Conservation (phyloP, 805 yeast genomes). For the Ogataea polymorpha region DNA sequence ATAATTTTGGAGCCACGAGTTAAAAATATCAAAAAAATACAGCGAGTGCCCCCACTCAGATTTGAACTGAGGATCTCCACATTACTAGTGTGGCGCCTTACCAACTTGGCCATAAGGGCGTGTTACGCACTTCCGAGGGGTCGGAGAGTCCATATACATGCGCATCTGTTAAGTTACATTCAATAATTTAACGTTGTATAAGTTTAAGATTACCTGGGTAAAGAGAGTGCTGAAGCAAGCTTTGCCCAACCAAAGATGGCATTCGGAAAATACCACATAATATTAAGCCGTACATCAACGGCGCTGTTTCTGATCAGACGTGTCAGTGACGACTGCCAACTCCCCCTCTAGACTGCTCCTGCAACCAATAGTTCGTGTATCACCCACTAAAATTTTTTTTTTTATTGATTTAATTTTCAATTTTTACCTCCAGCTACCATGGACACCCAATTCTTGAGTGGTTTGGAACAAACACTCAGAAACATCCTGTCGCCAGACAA, state of each 20-base stretch:
- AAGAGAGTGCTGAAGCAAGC: too few species aligned
- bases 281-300: too few species aligned
- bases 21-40: slow-evolving; percentile 6
- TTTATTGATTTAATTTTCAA: slow-evolving; percentile 1
- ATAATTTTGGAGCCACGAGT: background rate
- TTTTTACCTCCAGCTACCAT: slow-evolving; percentile 31
- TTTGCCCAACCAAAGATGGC: too few species aligned
- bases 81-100: slow-evolving; percentile 37
- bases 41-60: slow-evolving; percentile 32
- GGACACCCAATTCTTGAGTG: slow-evolving; percentile 69
- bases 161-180: too few species aligned
- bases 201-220: too few species aligned
- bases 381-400: slow-evolving; percentile 10
- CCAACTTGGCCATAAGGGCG: slow-evolving; percentile 36
- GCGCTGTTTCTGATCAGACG: too few species aligned
- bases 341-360: background rate
- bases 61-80: slow-evolving; percentile 36
- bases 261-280: too few species aligned
- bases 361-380: slow-evolving; percentile 3
- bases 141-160: background rate
- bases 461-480: slow-evolving; percentile 74
- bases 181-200: too few species aligned
- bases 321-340: too few species aligned
- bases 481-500: slow-evolving; percentile 82
- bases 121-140: background rate